Conservation (phyloP, 2,329 filamentous ascomycete species). For the Trichoderma citrinoviride region DNA sequence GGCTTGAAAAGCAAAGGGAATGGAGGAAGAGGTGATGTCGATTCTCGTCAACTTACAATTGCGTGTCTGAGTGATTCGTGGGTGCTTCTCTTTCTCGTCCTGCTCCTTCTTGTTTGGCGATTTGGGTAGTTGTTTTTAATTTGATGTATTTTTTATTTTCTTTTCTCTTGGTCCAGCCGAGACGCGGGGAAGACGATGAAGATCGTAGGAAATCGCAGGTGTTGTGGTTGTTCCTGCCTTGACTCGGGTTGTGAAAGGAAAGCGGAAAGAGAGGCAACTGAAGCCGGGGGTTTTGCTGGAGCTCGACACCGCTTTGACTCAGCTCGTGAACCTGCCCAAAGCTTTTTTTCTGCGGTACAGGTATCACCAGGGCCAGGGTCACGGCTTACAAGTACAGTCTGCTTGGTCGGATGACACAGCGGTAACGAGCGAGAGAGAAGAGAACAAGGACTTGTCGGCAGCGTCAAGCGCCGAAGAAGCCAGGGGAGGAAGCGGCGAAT, state of each 20-base stretch:
- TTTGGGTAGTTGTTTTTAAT: not conserved
- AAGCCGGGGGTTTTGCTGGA: conserved; percentile 8
- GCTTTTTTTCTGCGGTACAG: conserved; percentile 1
- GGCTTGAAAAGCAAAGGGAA: not conserved
- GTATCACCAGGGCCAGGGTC: conserved; percentile 20
- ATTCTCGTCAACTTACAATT: conserved; percentile 9
- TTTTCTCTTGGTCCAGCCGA: conserved; percentile 13
- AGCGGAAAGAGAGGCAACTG: conserved; percentile 8
- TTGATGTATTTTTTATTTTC: not conserved
- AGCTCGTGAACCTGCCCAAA: conserved; percentile 19
- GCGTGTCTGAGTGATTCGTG: not conserved
- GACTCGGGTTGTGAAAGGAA: conserved; percentile 9
- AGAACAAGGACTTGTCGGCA: conserved; percentile 12
- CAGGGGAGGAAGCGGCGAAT: not conserved
- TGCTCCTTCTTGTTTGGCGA: not conserved
- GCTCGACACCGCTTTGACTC: conserved; percentile 20
- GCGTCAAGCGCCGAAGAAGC: conserved; percentile 18
- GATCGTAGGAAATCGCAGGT: not conserved
- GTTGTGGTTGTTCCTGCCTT: not conserved
- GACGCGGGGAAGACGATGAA: conserved; percentile 1
- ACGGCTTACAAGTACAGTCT: conserved; percentile 11
- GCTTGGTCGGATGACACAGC: conserved; percentile 8
- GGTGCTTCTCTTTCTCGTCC: not conserved
- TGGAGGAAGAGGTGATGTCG: no score
- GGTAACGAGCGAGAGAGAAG: conserved; percentile 3